These are phyloP conservation scores for Apiospora rasikravindrae DNA, from an alignment of 2,329 filamentous ascomycete genomes.

Conservation along the genomic window DNA sequence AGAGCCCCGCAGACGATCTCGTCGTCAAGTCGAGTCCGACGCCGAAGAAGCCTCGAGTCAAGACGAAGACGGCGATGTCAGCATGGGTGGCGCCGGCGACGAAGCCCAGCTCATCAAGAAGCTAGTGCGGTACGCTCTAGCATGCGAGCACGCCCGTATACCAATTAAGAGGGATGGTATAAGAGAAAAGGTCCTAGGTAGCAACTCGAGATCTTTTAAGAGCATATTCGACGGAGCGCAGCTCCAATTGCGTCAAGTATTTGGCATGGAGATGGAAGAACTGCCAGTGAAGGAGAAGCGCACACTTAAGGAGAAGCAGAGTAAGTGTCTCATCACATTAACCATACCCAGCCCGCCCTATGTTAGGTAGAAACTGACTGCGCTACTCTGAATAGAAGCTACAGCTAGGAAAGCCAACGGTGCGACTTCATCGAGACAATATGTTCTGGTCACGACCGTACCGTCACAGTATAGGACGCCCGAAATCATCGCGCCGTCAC, in stretches of 20 bases:
- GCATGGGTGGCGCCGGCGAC: slow-evolving; percentile 40
- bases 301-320: slow-evolving; percentile 76
- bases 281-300: slow-evolving; percentile 81
- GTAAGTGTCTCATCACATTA: slow-evolving; percentile 53
- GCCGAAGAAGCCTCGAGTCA: slow-evolving; percentile 41
- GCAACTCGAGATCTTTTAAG: slow-evolving; percentile 73
- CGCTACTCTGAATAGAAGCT: slow-evolving; percentile 37
- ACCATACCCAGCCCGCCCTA: background rate
- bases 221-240: slow-evolving; percentile 80
- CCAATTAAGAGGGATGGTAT: slow-evolving; percentile 67
- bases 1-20: slow-evolving; percentile 32
- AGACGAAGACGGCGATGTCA: slow-evolving; percentile 32
- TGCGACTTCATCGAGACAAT: slow-evolving; percentile 68
- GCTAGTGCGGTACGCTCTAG: slow-evolving; percentile 70
- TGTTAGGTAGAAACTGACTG: background rate
- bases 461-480: slow-evolving; percentile 70
- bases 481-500: slow-evolving; percentile 70
- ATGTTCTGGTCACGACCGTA: slow-evolving; percentile 77
- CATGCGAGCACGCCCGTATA: slow-evolving; percentile 67
- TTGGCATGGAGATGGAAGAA: slow-evolving; percentile 93
- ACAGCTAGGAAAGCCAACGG: slow-evolving; percentile 48
- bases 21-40: slow-evolving; percentile 34
- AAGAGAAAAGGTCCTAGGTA: slow-evolving; percentile 74
- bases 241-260: slow-evolving; percentile 68
- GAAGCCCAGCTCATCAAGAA: slow-evolving; percentile 65